Conservation (phyloP, 768 basidiomycete genomes). For the Macrolepiota dolichaula region DNA sequence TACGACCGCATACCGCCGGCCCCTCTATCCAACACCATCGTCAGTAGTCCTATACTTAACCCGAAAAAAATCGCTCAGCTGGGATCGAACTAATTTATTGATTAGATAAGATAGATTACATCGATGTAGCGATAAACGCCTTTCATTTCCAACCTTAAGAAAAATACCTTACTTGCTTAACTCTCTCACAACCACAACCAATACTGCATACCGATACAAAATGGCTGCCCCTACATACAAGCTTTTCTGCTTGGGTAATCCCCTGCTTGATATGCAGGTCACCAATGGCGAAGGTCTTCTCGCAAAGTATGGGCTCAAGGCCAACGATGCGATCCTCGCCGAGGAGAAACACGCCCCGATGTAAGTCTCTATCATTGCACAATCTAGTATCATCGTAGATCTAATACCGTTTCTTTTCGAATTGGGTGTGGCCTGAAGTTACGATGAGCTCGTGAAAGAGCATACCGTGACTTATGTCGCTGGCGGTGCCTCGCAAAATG, state of each 20-base stretch:
- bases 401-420: not conserved
- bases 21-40: not conserved
- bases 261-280: conserved; percentile 95
- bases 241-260: conserved; percentile 92
- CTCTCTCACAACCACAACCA: not conserved
- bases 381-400: not conserved
- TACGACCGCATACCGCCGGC: not conserved
- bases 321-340: conserved; percentile 96
- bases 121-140: conserved; percentile 5
- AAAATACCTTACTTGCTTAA: not conserved
- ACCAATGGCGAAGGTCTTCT: conserved; percentile 79
- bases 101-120: conserved; percentile 12
- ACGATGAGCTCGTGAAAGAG: conserved; percentile 80
- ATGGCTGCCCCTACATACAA: conserved; percentile 51
- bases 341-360: conserved; percentile 85
- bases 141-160: not conserved
- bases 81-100: not conserved
- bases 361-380: conserved; percentile 38
- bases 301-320: conserved; percentile 84
- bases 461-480: conserved; percentile 87
- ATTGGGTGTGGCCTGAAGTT: conserved; percentile 43
- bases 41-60: not conserved
- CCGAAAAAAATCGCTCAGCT: not conserved
- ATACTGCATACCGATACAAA: not conserved
- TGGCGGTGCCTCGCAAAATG: conserved; percentile 95